Percentiles rank a stretch among this genome's conserved stretches.
phyloP scores from a whole-genome alignment of 176 grass and related monocot genomes.

The Chloris gayana region DNA sequence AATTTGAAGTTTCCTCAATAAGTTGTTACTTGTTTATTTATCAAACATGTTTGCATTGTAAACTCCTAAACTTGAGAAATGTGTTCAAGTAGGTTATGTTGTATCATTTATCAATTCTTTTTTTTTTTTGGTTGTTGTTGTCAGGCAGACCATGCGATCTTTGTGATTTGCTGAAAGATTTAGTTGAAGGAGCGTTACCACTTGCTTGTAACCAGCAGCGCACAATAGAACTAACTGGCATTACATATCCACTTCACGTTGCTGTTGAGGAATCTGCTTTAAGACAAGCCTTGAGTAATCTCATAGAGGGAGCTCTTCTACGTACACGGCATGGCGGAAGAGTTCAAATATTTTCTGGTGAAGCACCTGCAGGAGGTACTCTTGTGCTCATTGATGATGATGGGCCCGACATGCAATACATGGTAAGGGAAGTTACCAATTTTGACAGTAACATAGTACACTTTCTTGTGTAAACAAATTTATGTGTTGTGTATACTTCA shows the following conservation, averaged over 20 bases:
- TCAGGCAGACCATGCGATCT: conserved; percentile 78
- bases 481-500: not conserved
- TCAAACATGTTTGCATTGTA: not conserved
- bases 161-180: conserved; percentile 63
- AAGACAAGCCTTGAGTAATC: conserved; percentile 78
- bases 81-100: not conserved
- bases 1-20: not conserved
- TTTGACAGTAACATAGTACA: conserved; percentile 6
- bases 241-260: conserved; percentile 51
- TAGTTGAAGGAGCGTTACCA: conserved; percentile 63
- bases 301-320: conserved; percentile 79
- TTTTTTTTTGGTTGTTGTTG: conserved; percentile 29
- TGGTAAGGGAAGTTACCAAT: conserved; percentile 53
- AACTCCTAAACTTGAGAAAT: not conserved
- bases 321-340: conserved; percentile 57
- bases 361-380: conserved; percentile 57
- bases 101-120: conserved; percentile 29
- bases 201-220: conserved; percentile 67
- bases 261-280: conserved; percentile 72
- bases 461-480: conserved; percentile 4
- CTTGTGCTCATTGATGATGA: conserved; percentile 80
- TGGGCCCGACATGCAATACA: conserved; percentile 84
- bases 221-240: conserved; percentile 54
- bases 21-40: not conserved
- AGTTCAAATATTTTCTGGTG: conserved; percentile 62